phyloP scores from a whole-genome alignment of 176 grass and related monocot species.

The Oryza meyeriana region DNA sequence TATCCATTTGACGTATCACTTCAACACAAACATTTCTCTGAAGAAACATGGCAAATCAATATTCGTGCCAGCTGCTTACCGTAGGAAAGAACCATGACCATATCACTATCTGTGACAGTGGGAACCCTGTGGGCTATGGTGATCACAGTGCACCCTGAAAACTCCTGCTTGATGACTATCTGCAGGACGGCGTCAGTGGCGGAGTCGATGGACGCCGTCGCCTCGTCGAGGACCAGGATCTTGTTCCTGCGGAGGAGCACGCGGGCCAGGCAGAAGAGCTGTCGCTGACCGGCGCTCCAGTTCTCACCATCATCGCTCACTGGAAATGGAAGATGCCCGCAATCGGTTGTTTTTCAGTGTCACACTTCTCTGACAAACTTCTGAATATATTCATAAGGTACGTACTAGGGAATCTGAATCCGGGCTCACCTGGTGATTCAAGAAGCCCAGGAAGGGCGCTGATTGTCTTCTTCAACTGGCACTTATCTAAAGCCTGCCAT shows the following conservation, averaged over 20 bases:
- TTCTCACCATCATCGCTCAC: slow-evolving; percentile 82
- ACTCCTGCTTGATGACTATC: slow-evolving; percentile 66
- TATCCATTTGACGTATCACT: not conserved
- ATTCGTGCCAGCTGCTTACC: slow-evolving; percentile 44
- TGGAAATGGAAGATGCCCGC: slow-evolving; percentile 21
- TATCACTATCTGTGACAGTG: slow-evolving; percentile 79
- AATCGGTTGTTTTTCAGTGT: not conserved
- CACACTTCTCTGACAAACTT: not conserved
- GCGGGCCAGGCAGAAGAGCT: slow-evolving; percentile 76
- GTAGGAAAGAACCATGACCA: slow-evolving; percentile 82
- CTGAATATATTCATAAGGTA: not conserved
- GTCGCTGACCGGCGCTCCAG: slow-evolving; percentile 74
- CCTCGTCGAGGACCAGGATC: slow-evolving; percentile 81
- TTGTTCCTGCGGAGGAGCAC: slow-evolving; percentile 68
- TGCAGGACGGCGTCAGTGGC: slow-evolving; percentile 69
- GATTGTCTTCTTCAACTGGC: slow-evolving; percentile 66
- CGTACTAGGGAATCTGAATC: not conserved
- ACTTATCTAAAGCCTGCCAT: slow-evolving; percentile 60
- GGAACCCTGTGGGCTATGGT: slow-evolving; percentile 84
- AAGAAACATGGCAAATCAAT: not conserved
- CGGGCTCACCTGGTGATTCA: slow-evolving; percentile 48
- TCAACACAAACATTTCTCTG: not conserved
- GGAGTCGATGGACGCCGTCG: slow-evolving; percentile 81
- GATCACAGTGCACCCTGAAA: slow-evolving; percentile 69
- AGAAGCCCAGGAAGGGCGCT: slow-evolving; percentile 54